Base-by-base conservation (phyloP, 2,329 filamentous ascomycete species). In the Eutypella sp. region DNA sequence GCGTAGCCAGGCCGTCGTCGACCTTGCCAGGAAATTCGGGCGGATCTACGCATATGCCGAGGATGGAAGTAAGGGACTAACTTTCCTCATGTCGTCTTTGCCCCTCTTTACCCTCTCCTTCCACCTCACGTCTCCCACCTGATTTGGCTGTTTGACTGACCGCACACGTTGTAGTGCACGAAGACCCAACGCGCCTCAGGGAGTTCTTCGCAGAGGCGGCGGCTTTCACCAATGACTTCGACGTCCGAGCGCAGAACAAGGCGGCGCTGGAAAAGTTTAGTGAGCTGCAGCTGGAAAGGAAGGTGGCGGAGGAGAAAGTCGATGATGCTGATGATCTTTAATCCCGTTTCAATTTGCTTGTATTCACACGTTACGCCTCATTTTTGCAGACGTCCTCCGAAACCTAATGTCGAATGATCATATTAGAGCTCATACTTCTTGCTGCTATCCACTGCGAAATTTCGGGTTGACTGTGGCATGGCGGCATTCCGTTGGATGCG, bases 1-100 rank as follows among this genome's bases (percentile, higher is more conserved):
- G 31, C 46, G 61, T n/a, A 62, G 58, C 44, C 63, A 65, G 51
- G 50, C 47, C 0, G 58, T 64, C 5, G 61, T 65, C 0, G 59
- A 63, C 4, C 24, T 65, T 10, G 58, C 60, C 39, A 47, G 63
- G 6, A 51, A 49, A 47, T 63, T 64, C 38, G 53, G 58, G n/a
- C 44, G 58, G 6, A 46, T 59, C 33, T 61, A 60, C 27, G 56
- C 53, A 16, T 61, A 55, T 34, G 56, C 57, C 1, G 57, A 58
- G 27, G 57, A 56, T 8, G 53, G 48, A 15, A 58, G 29, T 33
- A 33, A 33, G 29, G 5, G 29, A n/a, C n/a, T n/a, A 33, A 33
- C 29, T 33, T 7, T 6, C 29, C 25, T 29, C 25, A 7, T 29
- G 25, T 29, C 25, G 25, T 13, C 25, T 7, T 13, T 13, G 13